phyloP scores from a whole-genome alignment of 495 filamentous ascomycete genomes.

The Aspergillus sclerotioniger region DNA sequence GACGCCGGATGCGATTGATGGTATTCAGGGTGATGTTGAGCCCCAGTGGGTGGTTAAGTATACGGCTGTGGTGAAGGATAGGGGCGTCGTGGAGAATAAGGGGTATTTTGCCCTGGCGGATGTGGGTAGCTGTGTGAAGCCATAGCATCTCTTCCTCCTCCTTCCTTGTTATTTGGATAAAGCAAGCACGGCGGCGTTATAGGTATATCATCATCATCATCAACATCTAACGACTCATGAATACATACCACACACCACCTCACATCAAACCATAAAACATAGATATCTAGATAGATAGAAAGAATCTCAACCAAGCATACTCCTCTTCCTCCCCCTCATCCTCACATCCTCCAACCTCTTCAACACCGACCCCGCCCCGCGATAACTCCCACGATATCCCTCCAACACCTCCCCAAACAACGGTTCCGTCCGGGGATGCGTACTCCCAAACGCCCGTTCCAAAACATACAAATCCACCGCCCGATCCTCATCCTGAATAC shows the following conservation, averaged over 20 bases:
- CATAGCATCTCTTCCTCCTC: slow-evolving; percentile 19
- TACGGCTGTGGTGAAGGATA: slow-evolving; percentile 91
- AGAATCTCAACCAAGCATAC: slow-evolving; percentile 82
- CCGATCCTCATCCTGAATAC: slow-evolving; percentile 82
- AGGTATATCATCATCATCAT: slow-evolving; percentile 5
- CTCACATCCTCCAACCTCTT: slow-evolving; percentile 89
- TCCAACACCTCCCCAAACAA: slow-evolving; percentile 66
- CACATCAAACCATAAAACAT: slow-evolving; percentile 3
- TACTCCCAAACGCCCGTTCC: slow-evolving; percentile 93
- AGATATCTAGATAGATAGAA: slow-evolving; percentile 7
- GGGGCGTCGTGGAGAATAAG: slow-evolving; percentile 98
- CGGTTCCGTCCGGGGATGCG: slow-evolving; percentile 81
- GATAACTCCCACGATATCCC: slow-evolving; percentile 60
- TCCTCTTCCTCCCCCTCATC: slow-evolving; percentile 94
- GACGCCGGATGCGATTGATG: slow-evolving; percentile 41
- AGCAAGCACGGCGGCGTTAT: background rate
- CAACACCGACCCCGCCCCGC: slow-evolving; percentile 59
- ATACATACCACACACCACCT: slow-evolving; percentile 2
- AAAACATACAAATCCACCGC: slow-evolving; percentile 97
- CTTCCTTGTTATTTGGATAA: too few relatives aligned
- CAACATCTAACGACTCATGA: background rate
- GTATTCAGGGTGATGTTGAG: slow-evolving; percentile 69
- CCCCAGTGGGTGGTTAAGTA: slow-evolving; percentile 98
- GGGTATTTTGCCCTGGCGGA: slow-evolving; percentile 90
- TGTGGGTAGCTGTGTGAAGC: slow-evolving; percentile 46